Conservation (phyloP, 176 grass and related monocot species). For the Tillandsia fasciculata region DNA sequence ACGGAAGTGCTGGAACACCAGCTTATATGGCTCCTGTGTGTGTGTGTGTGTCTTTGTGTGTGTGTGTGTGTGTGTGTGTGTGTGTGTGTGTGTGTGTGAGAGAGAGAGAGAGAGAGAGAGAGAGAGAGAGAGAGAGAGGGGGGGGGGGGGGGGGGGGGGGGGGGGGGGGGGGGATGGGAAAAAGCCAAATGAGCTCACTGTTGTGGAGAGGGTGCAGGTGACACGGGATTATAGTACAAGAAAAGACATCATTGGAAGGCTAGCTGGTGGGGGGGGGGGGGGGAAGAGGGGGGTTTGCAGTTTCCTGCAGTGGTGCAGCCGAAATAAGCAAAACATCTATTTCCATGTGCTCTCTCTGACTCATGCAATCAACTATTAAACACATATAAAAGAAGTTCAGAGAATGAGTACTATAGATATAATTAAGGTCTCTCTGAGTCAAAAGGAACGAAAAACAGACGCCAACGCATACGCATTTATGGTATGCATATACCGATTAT, state of each 20-base stretch:
- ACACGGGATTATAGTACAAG: slow-evolving; percentile 9
- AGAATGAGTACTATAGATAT: neutral
- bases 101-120: neutral
- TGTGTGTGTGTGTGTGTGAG: neutral
- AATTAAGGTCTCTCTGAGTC: slow-evolving; percentile 2
- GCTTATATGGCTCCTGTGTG: slow-evolving; percentile 6
- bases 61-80: slow-evolving; percentile 4
- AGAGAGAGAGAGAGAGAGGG: neutral
- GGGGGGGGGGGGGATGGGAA: neutral
- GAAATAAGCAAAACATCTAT: slow-evolving; percentile 12
- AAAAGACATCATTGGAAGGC: slow-evolving; percentile 15
- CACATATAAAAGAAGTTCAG: neutral
- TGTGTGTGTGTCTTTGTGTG: slow-evolving; percentile 6
- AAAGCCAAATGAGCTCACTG: neutral
- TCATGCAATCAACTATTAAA: slow-evolving; percentile 13
- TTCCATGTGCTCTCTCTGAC: slow-evolving; percentile 10
- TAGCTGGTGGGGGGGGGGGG: neutral
- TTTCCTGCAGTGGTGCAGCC: slow-evolving; percentile 10
- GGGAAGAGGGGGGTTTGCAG: neutral
- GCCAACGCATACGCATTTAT: too few species aligned
- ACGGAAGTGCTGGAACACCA: neutral
- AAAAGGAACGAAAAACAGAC: neutral
- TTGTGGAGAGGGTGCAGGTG: slow-evolving; percentile 1
- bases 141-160: too few species aligned
- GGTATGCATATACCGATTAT: too few species aligned